Evolutionary conservation across 768 basidiomycete genomes (phyloP).

Genomic region (Lentinula lateritia): DNA sequence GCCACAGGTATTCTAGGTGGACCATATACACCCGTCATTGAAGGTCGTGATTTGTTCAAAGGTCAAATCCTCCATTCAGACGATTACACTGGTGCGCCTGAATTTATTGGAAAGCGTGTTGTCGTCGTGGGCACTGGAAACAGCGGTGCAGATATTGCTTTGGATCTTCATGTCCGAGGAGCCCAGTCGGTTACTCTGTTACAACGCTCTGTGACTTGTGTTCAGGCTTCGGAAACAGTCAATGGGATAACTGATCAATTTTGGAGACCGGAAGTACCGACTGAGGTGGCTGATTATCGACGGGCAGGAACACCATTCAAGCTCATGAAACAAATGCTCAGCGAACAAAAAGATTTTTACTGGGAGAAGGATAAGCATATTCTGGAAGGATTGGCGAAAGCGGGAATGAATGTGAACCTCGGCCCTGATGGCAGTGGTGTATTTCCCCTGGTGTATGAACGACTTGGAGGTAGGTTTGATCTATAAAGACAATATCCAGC

Average conservation of each 20-base stretch:
- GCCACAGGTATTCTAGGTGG: slow-evolving; percentile 31
- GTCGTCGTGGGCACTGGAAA: slow-evolving; percentile 39
- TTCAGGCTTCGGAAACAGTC: slow-evolving; percentile 12
- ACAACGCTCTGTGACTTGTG: slow-evolving; percentile 35
- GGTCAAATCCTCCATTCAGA: slow-evolving; percentile 28
- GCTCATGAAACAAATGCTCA: slow-evolving; percentile 9
- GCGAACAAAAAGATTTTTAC: slow-evolving; percentile 9
- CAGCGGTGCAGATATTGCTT: slow-evolving; percentile 31
- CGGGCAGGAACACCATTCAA: slow-evolving; percentile 8
- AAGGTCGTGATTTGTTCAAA: slow-evolving; percentile 19
- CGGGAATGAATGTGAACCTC: slow-evolving; percentile 29
- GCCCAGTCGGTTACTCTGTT: slow-evolving; percentile 33
- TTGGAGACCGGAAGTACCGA: slow-evolving; percentile 15
- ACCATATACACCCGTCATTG: slow-evolving; percentile 25
- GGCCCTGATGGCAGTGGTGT: slow-evolving; percentile 27
- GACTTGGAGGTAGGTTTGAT: slow-evolving; percentile 24
- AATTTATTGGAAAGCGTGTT: slow-evolving; percentile 27
- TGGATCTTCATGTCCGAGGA: slow-evolving; percentile 26
- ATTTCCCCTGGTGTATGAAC: slow-evolving; percentile 21
- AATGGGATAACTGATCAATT: neutral
- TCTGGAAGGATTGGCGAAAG: slow-evolving; percentile 27
- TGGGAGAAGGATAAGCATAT: slow-evolving; percentile 23
- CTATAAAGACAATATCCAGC: too few relatives aligned
- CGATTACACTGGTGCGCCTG: slow-evolving; percentile 15
- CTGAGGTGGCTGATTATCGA: slow-evolving; percentile 19